These are phyloP conservation scores for Saccharomyces uvarum DNA, from an alignment of 1,139 yeast genomes.

Conservation along the genomic window DNA sequence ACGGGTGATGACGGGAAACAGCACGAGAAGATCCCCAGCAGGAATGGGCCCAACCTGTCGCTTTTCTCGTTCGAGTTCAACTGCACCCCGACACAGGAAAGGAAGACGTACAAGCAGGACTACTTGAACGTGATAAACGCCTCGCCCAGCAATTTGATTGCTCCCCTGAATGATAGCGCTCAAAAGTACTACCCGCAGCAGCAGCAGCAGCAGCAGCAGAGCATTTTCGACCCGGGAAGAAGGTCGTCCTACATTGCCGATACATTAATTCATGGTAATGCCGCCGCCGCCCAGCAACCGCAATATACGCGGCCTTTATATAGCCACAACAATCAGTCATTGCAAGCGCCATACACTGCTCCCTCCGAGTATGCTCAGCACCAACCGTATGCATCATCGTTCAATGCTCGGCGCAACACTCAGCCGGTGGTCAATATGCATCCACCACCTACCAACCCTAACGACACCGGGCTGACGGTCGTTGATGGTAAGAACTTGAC, in stretches of 20 bases:
- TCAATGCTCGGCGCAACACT: constrained; percentile 8
- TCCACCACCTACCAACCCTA: neutral
- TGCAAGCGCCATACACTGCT: neutral
- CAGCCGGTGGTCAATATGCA: constrained; percentile 5
- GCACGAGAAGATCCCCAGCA: neutral
- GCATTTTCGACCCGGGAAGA: constrained; percentile 14
- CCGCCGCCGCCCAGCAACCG: neutral
- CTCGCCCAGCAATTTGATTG: neutral
- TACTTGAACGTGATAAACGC: neutral
- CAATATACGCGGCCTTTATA: neutral
- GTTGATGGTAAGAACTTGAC: constrained; percentile 19
- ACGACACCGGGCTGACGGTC: constrained; percentile 24
- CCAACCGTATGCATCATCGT: neutral
- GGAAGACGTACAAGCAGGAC: neutral
- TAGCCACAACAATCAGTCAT: neutral
- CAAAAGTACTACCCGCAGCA: neutral
- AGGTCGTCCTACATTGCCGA: constrained; percentile 32
- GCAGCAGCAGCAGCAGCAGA: neutral
- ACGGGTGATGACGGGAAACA: neutral
- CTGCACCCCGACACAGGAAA: neutral
- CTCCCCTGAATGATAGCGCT: neutral
- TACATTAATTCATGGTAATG: constrained; percentile 20
- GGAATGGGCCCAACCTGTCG: neutral
- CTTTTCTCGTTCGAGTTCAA: neutral
- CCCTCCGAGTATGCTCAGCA: neutral